These are phyloP conservation scores for Capsicum chinense DNA, from an alignment of 257 asterid genomes.

Conservation along the genomic window DNA sequence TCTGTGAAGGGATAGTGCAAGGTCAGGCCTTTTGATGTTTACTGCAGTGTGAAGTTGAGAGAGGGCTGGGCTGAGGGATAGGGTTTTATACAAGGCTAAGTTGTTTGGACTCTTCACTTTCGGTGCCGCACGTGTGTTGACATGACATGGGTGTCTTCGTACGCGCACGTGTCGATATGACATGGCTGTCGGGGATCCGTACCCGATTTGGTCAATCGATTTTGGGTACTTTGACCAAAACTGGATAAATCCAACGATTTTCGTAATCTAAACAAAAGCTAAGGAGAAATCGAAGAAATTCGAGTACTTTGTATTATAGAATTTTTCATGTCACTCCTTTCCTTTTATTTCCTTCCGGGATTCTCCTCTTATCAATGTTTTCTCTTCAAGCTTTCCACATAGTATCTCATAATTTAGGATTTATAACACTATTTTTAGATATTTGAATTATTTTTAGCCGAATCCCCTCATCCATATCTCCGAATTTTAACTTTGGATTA, in stretches of 20 bases:
- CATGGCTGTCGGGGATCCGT: not conserved
- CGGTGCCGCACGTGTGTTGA: not conserved
- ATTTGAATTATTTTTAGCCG: not conserved
- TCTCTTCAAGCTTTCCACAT: not conserved
- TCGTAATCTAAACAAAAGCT: not conserved
- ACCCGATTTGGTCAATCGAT: not conserved
- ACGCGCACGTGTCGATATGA: not conserved
- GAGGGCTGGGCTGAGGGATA: not conserved
- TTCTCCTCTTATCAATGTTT: not conserved
- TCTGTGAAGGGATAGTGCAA: not conserved
- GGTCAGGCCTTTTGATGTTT: conserved; percentile 1
- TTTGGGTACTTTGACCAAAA: not conserved
- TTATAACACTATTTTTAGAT: not conserved
- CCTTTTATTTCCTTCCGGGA: not conserved
- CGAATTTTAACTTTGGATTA: not conserved
- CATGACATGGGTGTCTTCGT: not conserved
- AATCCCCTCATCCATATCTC: not conserved
- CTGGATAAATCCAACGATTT: not conserved
- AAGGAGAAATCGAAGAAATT: not conserved
- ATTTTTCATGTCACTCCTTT: not conserved
- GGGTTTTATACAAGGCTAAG: not conserved
- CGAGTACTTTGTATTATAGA: not conserved
- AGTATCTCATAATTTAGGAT: not conserved
- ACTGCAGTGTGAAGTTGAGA: not conserved
- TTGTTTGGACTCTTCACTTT: not conserved